These are phyloP conservation scores for Pythium periplocum DNA, from an alignment of 352 stramenopile genomes.

Conservation along the genomic window DNA sequence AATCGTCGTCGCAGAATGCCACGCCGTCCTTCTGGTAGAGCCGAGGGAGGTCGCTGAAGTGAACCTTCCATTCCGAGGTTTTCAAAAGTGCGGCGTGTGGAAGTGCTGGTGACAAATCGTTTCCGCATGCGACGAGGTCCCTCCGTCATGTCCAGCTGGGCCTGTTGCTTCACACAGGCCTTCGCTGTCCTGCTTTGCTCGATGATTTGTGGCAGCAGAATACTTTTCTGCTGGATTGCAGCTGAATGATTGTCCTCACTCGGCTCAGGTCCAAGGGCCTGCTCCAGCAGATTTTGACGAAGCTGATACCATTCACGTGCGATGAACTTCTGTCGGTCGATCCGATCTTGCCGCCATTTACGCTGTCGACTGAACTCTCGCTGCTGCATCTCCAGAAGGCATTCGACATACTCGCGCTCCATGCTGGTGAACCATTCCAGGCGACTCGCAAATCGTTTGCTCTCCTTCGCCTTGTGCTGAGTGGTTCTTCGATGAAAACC, in stretches of 20 bases:
- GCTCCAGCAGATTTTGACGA: constrained; percentile 22
- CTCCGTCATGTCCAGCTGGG: constrained; percentile 58
- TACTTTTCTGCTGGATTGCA: too few species aligned
- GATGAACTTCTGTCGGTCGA: constrained; percentile 65
- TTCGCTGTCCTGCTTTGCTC: constrained; percentile 2
- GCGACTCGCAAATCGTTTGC: constrained; percentile 30
- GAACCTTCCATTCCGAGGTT: too few species aligned
- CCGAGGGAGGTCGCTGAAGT: too few species aligned
- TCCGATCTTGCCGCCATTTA: constrained; percentile 60
- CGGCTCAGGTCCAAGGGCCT: constrained; percentile 10
- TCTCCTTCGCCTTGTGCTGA: constrained; percentile 30
- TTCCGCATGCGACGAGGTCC: constrained; percentile 65
- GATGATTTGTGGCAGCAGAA: too few species aligned
- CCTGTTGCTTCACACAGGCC: constrained; percentile 10
- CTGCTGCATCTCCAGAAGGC: constrained; percentile 35
- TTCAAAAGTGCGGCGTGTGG: too few species aligned
- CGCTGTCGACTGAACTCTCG: constrained; percentile 49
- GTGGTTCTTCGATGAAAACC: constrained; percentile 33
- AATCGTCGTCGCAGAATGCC: too few species aligned
- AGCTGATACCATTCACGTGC: constrained; percentile 45
- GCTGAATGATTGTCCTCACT: constrained; percentile 1
- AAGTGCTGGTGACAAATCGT: constrained; percentile 20
- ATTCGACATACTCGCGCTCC: constrained; percentile 28
- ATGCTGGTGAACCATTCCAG: constrained; percentile 41
- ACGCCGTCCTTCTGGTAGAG: too few species aligned